Base-by-base conservation (phyloP, 2,329 filamentous ascomycete species). In the Fusarium torulosum region DNA sequence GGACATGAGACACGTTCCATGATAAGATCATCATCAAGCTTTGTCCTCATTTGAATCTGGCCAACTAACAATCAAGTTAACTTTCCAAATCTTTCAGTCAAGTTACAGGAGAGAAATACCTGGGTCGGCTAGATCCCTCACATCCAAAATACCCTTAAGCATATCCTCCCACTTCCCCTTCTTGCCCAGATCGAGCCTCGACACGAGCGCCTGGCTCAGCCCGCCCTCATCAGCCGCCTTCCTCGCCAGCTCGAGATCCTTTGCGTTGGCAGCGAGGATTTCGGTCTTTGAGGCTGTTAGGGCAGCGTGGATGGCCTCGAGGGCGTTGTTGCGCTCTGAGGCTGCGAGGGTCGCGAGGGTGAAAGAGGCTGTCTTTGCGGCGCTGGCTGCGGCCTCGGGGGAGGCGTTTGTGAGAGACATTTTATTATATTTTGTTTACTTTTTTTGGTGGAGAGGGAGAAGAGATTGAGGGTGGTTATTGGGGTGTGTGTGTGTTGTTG, bases 161-260 rank as follows among this genome's bases (percentile, higher is more conserved):
- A 99, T 98, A 76, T 98, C 96, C 75, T 97, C 94, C 84, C 91
- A 99, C 82, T 98, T 98, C 59, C 95, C 95, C 75, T 89, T 88
- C 78, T 92, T 91, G 47, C 88, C 89, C 47, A 99, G 83, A 79
- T 99, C 95, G 63, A 99, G 85, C 56, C 96, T 87, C 74, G 96
- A 96, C 31, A 97, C 87, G 23, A 98, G 85, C 75, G 93, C 96
- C 74, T 91, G 86, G 77, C 90, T 95, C 49, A 98, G 82, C 46
- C 88, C 83, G 40, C 95, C 95, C 73, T 89, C 87, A 17, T 89
- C 86, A 20, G 92, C 93, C 47, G 93, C 92, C 72, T 87, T 84
- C 40, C 85, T 87, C 4, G 96, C 96, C 44, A 86, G 82, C 53
- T 90, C 88, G 53, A 99, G 85, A 78, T 99, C 96, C 63, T 86